Percentiles rank a stretch among this genome's conserved stretches.
These are phyloP conservation scores for Centaurea solstitialis DNA, from an alignment of 129 eudicot genomes.

Conservation along the genomic window DNA sequence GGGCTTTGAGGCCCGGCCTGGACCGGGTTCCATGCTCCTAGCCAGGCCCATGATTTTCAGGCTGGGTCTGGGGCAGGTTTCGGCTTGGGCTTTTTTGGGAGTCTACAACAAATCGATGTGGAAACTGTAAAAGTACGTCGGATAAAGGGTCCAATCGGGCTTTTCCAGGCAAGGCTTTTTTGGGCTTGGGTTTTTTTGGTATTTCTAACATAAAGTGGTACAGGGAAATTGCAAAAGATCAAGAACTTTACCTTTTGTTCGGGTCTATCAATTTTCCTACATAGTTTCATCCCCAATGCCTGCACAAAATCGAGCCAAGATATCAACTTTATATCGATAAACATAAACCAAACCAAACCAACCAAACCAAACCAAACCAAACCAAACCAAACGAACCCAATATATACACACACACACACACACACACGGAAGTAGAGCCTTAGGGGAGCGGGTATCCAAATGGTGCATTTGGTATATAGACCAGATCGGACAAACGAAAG, in stretches of 20 bases:
- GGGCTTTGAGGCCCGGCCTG: background rate
- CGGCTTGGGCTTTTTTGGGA: background rate
- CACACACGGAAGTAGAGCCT: background rate
- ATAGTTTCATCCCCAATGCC: slow-evolving; percentile 86
- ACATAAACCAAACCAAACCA: background rate
- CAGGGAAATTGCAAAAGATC: background rate
- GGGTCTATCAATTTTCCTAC: slow-evolving; percentile 75
- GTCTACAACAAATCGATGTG: background rate
- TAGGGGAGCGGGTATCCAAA: no score
- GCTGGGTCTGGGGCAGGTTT: background rate
- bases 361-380: no score
- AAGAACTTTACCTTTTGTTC: slow-evolving; percentile 64
- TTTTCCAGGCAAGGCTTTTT: background rate
- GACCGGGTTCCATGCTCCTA: background rate
- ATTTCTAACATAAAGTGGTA: background rate
- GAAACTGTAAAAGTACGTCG: no score
- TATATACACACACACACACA: background rate
- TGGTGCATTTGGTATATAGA: no score
- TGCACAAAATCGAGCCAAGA: slow-evolving; percentile 25
- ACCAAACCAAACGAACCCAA: background rate
- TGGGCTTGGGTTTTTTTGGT: background rate
- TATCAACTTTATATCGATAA: background rate
- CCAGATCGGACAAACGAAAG: background rate
- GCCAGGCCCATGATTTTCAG: background rate
- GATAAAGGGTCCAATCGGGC: no score